Base-by-base conservation (phyloP, 495 filamentous ascomycete genomes). In the Daldinia caldariorum region DNA sequence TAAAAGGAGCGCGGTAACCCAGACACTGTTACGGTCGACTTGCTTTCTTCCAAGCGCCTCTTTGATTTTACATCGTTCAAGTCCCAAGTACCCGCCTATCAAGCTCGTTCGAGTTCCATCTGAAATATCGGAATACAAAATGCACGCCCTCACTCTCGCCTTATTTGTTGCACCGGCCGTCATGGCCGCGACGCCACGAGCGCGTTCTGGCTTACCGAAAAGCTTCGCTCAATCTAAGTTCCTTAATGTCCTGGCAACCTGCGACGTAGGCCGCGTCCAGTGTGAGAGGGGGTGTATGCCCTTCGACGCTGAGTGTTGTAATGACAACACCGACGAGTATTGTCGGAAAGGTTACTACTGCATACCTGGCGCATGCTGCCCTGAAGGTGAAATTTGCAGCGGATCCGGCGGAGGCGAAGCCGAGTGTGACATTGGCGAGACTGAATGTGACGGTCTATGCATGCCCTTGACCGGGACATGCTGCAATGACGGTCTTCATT, bases 381-480 rank as follows among this genome's bases (percentile, higher is more conserved):
- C 72, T 18, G 47, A 66, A 5, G 72, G 72, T 0, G 41, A 75
- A 43, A 50, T 54, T 9, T 75, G 73, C 56, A 60, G 39, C 10
- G 69, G 60, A 20, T 63, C 59, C n/a, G 54, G 62, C 51, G 32
- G 8, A 1, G 63, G 14, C 20, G 49, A 51, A 3, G 38, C 62
- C 6, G 32, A 26, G 35, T 74, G 72, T 49, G 57, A 20, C 10
- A 7, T 56, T 3, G 51, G 45, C 4, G 68, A 75, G 41, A 61
- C 39, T 2, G 49, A 49, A 16, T 75, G 73, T n/a, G 67, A 61
- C 38, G 58, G 61, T 22, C 37, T 66, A 3, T 75, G 73, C 53
- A 75, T 75, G 66, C 70, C 73, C 10, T 26, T 63, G 9, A 54
- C 60, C 16, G 70, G 73, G 12, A 75, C 73, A 12, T 75, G 70